Conservation (phyloP, 805 yeast genomes). For the Cyberlindnera suaveolens region DNA sequence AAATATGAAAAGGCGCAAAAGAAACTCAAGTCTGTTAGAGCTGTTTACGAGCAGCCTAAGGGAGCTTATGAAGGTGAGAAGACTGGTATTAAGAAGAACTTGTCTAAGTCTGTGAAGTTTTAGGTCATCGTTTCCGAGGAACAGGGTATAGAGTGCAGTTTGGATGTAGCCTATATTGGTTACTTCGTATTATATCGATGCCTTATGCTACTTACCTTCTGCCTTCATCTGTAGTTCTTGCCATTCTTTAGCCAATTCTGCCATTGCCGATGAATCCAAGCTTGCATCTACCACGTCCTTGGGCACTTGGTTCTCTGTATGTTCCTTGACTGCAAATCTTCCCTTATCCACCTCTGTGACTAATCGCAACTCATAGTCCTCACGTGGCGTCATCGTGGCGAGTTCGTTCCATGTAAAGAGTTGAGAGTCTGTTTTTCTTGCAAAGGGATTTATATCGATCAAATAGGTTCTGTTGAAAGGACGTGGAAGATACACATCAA, state of each 20-base stretch:
- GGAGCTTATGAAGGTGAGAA: slow-evolving; percentile 89
- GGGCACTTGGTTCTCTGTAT: slow-evolving; percentile 89
- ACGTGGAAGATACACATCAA: slow-evolving; percentile 80
- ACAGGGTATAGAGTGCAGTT: background rate
- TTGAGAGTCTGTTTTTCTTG: slow-evolving; percentile 70
- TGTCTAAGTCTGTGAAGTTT: slow-evolving; percentile 82
- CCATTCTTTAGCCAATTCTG: slow-evolving; percentile 63
- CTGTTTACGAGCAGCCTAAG: slow-evolving; percentile 70
- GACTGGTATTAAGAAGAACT: slow-evolving; percentile 95
- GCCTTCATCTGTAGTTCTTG: slow-evolving; percentile 29
- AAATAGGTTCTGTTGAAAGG: slow-evolving; percentile 62
- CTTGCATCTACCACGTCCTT: slow-evolving; percentile 84
- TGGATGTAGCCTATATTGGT: background rate
- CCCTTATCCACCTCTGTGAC: slow-evolving; percentile 66
- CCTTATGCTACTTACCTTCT: slow-evolving; percentile 1
- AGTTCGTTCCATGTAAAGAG: slow-evolving; percentile 85
- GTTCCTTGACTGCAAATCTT: slow-evolving; percentile 73
- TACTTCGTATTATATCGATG: too few species aligned
- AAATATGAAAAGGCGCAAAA: slow-evolving; percentile 92
- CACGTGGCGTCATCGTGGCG: slow-evolving; percentile 19
- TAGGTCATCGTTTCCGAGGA: background rate
- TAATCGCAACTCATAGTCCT: slow-evolving; percentile 48
- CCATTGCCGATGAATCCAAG: slow-evolving; percentile 59
- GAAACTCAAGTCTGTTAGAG: slow-evolving; percentile 85
- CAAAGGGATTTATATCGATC: slow-evolving; percentile 84